Percentiles rank a stretch among this genome's conserved stretches.
Conservation (phyloP, 768 basidiomycete genomes). For the Rhodosporidiobolus sp. region DNA sequence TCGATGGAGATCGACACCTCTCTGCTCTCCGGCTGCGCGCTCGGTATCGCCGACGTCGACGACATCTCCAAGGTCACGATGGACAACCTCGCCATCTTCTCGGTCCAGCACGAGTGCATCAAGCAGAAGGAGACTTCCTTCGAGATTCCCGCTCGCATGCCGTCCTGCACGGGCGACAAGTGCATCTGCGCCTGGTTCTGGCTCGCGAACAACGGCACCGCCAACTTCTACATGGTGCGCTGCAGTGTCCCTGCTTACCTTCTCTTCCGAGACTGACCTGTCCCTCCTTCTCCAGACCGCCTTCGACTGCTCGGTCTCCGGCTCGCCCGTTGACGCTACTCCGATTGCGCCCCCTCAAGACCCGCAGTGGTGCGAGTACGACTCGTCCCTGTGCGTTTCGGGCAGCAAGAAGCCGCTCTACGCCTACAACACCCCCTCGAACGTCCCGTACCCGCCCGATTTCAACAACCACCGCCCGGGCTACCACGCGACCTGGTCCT, state of each 20-base stretch:
- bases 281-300: slow-evolving; percentile 11
- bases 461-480: slow-evolving; percentile 29
- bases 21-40: slow-evolving; percentile 36
- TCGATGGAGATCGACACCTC: slow-evolving; percentile 10
- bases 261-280: background rate
- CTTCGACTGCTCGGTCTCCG: slow-evolving; percentile 33
- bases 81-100: slow-evolving; percentile 46
- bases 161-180: slow-evolving; percentile 44
- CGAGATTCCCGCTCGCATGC: slow-evolving; percentile 45
- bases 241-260: too few relatives aligned
- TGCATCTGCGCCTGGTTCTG: slow-evolving; percentile 46
- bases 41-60: slow-evolving; percentile 38
- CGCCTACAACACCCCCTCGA: slow-evolving; percentile 32
- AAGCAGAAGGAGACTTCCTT: slow-evolving; percentile 41
- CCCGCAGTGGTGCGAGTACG: slow-evolving; percentile 27
- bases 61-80: slow-evolving; percentile 37
- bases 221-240: slow-evolving; percentile 31
- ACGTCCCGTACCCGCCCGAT: slow-evolving; percentile 18
- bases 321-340: slow-evolving; percentile 16
- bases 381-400: slow-evolving; percentile 6
- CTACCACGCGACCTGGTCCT: slow-evolving; percentile 32
- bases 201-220: slow-evolving; percentile 33
- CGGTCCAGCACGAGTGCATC: slow-evolving; percentile 45
- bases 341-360: slow-evolving; percentile 25
- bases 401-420: slow-evolving; percentile 39